Base-by-base conservation (phyloP, 2,329 filamentous ascomycete species). In the Trichoderma hamatum region DNA sequence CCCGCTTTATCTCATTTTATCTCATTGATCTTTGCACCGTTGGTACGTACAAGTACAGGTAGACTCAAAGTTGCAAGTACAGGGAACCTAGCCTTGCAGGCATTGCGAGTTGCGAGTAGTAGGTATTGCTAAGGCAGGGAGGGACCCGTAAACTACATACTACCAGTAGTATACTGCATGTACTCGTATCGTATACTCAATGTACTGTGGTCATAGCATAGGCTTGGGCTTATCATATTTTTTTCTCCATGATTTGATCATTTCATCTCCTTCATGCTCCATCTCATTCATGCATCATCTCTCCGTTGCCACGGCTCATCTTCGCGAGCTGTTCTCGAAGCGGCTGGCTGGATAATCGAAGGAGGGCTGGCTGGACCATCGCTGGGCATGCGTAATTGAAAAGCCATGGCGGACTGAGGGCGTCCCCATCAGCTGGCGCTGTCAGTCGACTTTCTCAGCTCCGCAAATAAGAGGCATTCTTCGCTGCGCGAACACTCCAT, bases 211-310 rank as follows among this genome's bases (percentile, higher is more conserved):
- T 21, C 59, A 51, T 11, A 49, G 46, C 46, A 49, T 24, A 30
- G 26, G 55, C 32, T 26, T 14, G 43, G 43, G 62, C 21, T 24
- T 9, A 26, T 43, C 28, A 46, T 56, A 43, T 54, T 54, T 26
- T 26, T 21, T 46, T 65, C 26, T 43, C 49, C 49, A 54, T 65
- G 34, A 49, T 56, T 49, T 67, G 52, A 58, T 36, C 63, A 34
- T 59, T 39, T 67, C 63, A 67, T 67, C 63, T 67, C 63, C 24
- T 67, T 46, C n/a, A 24, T 56, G 63, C 63, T 58, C 63, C 63
- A 58, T 66, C 63, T 46, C 26, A n/a, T 26, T 67, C 49, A 67
- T 67, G 63, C 63, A 36, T 51, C 39, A 58, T 66, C 26, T 66
- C 54, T 49, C 63, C 36, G 58, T 19, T 39, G 32, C 49, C 34